These are phyloP conservation scores for Backusella sp. DNA, from an alignment of 192 early-diverging fungal genomes.

Conservation along the genomic window DNA sequence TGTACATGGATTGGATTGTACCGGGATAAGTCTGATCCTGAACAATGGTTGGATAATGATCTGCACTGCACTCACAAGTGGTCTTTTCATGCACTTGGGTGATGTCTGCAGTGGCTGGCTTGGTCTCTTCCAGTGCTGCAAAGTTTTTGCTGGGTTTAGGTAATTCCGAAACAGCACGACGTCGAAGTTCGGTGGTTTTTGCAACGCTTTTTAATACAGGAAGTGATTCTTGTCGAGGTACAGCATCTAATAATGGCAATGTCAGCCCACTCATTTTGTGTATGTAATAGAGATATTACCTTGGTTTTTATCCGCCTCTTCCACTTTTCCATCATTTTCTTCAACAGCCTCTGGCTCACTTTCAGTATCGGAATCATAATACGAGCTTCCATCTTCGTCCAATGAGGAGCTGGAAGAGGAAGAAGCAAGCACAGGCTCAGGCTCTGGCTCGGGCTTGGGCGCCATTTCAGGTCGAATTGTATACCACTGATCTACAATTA, in stretches of 20 bases:
- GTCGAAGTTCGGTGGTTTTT: not conserved
- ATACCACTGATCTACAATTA: slow-evolving; percentile 68
- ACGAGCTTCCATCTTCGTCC: not conserved
- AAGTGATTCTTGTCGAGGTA: not conserved
- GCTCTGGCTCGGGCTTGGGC: not conserved
- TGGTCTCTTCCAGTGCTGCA: not conserved
- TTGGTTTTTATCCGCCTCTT: not conserved
- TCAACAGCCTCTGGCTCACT: not conserved
- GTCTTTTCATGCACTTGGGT: slow-evolving; percentile 18
- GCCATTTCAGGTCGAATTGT: slow-evolving; percentile 14
- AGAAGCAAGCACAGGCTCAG: not conserved
- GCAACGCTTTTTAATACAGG: not conserved
- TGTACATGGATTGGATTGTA: not conserved
- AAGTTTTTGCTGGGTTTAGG: not conserved
- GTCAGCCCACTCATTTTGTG: not conserved
- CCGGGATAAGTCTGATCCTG: slow-evolving; percentile 24
- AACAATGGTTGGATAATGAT: slow-evolving; percentile 43
- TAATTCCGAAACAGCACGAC: slow-evolving; percentile 1
- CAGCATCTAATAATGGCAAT: not conserved
- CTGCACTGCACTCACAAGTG: slow-evolving; percentile 28
- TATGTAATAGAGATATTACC: not conserved
- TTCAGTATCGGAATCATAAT: slow-evolving; percentile 16
- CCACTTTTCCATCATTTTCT: not conserved
- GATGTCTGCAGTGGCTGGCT: not conserved
- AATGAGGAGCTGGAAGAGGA: not conserved